Base-by-base conservation (phyloP, 306 rosid species). In the Quercus bicolor region DNA sequence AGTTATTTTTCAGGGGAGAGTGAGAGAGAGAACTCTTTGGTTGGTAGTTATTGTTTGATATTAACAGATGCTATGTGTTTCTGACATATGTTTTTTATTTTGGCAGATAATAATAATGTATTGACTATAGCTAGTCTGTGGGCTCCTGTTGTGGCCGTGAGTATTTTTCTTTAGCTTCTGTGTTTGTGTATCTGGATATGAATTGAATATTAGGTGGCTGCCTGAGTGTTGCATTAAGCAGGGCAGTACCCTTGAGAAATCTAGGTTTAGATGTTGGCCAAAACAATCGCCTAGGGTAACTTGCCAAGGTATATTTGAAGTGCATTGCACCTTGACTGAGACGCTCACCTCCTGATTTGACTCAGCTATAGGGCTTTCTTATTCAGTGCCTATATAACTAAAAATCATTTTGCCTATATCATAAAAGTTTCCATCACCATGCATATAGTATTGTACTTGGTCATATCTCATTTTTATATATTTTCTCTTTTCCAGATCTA, bases 91-190 rank as follows among this genome's bases (percentile, higher is more conserved):
- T 45, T 48, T 48, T 81, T 33, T 62, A 68, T 71, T 84, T 83
- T 82, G 84, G 87, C 97, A 95, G 98, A 85, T 1, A 95, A 95
- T 86, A 75, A 92, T 69, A 92, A 95, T 79, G 81, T 61, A 69
- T 86, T 90, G 73, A 95, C 99, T 16, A 8, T 95, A 43, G 89
- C 78, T 74, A 87, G 94, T 89, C 82, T 95, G 65, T 95, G 99
- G 99, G 89, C 96, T 84, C 99, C 99, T 82, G 98, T 95, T 78
- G 86, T 92, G 82, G 97, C 97, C 77, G 99, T 95, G 86, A 93
- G 99, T 91, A 79, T 78, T 83, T 61, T 60, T 52, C 51, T 62
- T 77, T 72, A 54, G 78, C 76, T 80, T 75, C 13, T 1, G 68
- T 72, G 20, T 14, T 60, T 14, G 45, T 26, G 79, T 55, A 62